Evolutionary conservation across 495 filamentous ascomycete species (phyloP).

Genomic region (Daldinia loculata): DNA sequence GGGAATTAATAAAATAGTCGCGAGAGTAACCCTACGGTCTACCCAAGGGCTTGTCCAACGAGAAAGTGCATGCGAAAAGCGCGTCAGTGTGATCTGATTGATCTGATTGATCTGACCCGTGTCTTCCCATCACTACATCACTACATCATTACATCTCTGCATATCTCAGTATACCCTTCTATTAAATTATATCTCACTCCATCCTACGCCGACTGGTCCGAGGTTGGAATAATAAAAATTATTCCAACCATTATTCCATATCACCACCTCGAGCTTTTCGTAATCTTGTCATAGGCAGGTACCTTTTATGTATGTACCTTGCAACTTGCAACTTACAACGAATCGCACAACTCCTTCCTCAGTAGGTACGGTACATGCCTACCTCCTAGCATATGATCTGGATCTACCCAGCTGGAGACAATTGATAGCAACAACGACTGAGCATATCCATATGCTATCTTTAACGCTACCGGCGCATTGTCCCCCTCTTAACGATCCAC

Average conservation of each 20-base stretch:
- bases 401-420: background rate
- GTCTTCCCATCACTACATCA: constrained; percentile 2
- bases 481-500: background rate
- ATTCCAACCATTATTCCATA: constrained; percentile 4
- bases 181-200: background rate
- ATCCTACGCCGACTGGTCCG: background rate
- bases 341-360: constrained; percentile 2
- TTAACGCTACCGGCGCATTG: constrained; percentile 13
- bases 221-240: constrained; percentile 7
- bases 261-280: background rate
- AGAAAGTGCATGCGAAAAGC: constrained; percentile 43
- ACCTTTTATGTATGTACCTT: background rate
- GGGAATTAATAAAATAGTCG: constrained; percentile 50
- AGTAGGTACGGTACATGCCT: background rate
- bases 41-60: constrained; percentile 6
- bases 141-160: background rate
- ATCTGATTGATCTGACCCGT: background rate
- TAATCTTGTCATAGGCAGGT: background rate
- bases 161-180: constrained; percentile 2
- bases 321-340: background rate
- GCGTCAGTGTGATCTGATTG: constrained; percentile 60
- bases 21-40: constrained; percentile 38
- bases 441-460: background rate
- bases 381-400: background rate
- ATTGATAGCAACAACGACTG: constrained; percentile 1